Percentiles rank a stretch among this genome's conserved stretches.
Evolutionary conservation across 305 asterid genomes (phyloP).

Genomic region (Fraxinus angustifolia): DNA sequence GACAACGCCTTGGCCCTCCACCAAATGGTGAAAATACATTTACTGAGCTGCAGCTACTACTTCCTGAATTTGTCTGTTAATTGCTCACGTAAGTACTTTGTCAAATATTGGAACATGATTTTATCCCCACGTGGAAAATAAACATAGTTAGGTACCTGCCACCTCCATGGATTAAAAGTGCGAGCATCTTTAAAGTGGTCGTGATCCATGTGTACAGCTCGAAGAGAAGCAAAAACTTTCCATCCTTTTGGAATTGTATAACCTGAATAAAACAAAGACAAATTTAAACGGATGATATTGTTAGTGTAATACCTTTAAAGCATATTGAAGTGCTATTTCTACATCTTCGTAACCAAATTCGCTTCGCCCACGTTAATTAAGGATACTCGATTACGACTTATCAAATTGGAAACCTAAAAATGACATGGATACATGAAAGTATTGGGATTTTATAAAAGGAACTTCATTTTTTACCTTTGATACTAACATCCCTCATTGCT

Average conservation of each 20-base stretch:
- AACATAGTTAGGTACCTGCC: constrained; percentile 50
- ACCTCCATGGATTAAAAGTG: constrained; percentile 89
- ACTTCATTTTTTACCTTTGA: constrained; percentile 51
- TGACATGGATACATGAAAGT: not conserved
- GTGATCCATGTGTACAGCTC: constrained; percentile 84
- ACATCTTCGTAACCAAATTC: not conserved
- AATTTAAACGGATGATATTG: not conserved
- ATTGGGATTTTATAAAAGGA: no score
- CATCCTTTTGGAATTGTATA: constrained; percentile 83
- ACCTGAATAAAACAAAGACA: constrained; percentile 26
- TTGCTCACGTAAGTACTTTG: not conserved
- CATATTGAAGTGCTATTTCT: not conserved
- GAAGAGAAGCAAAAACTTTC: constrained; percentile 76
- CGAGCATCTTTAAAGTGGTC: constrained; percentile 83
- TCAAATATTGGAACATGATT: not conserved
- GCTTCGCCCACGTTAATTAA: not conserved
- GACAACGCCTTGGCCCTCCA: constrained; percentile 96
- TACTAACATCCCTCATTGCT: constrained; percentile 64
- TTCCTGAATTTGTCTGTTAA: constrained; percentile 38
- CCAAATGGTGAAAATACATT: constrained; percentile 76
- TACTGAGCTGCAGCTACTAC: constrained; percentile 3
- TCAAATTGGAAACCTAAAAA: not conserved
- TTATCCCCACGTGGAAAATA: not conserved
- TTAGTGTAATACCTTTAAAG: not conserved
- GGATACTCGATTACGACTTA: not conserved